Conservation (phyloP, 164 flowering plant species). For the Stephania cephalantha region DNA sequence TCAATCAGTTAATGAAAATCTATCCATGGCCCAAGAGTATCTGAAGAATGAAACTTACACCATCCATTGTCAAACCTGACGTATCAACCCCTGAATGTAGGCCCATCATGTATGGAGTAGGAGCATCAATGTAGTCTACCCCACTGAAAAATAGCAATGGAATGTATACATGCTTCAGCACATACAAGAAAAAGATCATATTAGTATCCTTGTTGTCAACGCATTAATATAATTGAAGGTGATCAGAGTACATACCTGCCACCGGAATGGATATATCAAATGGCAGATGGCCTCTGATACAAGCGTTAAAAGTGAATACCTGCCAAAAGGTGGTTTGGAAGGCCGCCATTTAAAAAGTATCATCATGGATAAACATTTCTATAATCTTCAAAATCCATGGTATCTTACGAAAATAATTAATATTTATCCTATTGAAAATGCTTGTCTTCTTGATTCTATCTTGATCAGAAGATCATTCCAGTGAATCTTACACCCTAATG, state of each 20-base stretch:
- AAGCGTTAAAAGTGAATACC: slow-evolving; percentile 86
- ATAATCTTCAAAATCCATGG: too few species aligned
- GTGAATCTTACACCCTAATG: too few species aligned
- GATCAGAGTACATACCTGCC: slow-evolving; percentile 62
- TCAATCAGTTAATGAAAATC: background rate
- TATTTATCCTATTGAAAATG: too few species aligned
- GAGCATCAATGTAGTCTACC: slow-evolving; percentile 99
- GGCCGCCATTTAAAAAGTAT: slow-evolving; percentile 1
- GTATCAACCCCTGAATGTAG: slow-evolving; percentile 98
- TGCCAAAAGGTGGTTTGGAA: slow-evolving; percentile 27
- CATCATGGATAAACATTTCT: background rate
- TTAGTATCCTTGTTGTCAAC: background rate
- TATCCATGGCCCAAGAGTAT: background rate
- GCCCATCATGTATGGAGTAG: slow-evolving; percentile 99
- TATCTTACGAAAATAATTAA: too few species aligned
- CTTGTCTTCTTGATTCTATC: too few species aligned
- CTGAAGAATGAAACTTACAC: slow-evolving; percentile 54
- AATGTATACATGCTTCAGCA: slow-evolving; percentile 99
- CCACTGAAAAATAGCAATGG: slow-evolving; percentile 99
- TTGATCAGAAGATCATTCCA: too few species aligned
- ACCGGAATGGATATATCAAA: slow-evolving; percentile 89
- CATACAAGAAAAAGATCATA: slow-evolving; percentile 47
- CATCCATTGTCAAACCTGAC: slow-evolving; percentile 80
- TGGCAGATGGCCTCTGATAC: slow-evolving; percentile 98
- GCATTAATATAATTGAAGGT: background rate